Evolutionary conservation across 2,329 filamentous ascomycete genomes (phyloP), one percentile per base, ranked within the genome.

Genomic region (Beauveria sp.): DNA sequence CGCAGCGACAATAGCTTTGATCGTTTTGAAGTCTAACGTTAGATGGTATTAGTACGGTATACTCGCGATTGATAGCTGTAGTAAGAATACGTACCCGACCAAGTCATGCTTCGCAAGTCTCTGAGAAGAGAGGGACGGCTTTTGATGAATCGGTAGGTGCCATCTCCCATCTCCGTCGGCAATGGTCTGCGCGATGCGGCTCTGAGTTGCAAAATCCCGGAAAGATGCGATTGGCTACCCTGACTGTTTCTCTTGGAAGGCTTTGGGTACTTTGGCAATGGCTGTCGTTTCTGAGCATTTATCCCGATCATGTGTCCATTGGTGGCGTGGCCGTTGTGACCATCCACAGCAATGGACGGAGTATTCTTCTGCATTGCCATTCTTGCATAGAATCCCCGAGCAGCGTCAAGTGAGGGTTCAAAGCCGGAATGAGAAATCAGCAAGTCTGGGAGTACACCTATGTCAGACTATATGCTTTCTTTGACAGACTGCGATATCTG

Each of bases 91-190:
- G 2, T 58, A 59, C 61, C 61, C 1, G 34, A 38, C 22, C 43
- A 53, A 5, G 18, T 49, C 28, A 62, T 59, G 28, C 61, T 62
- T 16, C 49, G 54, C 28, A 62, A 31, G 16, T 62, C 61, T 20
- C 6, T 38, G 14, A 62, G 16, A 2, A 62, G 22, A 5, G 60
- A 57, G 1, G 80, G 80, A 16, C 81, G 78, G 65, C 77, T 76
- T n/a, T 75, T 74, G 1, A 77, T 71, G 8, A 70, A 68, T 5
- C 80, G 74, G 62, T 86, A 88, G 2, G 81, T 80, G n/a, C 86
- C 86, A 69, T 87, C 81, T 28, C 86, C 86, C 60, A 79, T 81
- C 67, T 88, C 80, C 1, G 77, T 84, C 0, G 88, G 87, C 38
- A 88, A 73, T 10, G 88, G 87, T n/a, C 83, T 76, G 62, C 78